Percentiles rank a stretch among this genome's conserved stretches.
These are phyloP conservation scores for Cenchrus purpureus DNA, from an alignment of 176 grass and related monocot genomes.

Conservation along the genomic window DNA sequence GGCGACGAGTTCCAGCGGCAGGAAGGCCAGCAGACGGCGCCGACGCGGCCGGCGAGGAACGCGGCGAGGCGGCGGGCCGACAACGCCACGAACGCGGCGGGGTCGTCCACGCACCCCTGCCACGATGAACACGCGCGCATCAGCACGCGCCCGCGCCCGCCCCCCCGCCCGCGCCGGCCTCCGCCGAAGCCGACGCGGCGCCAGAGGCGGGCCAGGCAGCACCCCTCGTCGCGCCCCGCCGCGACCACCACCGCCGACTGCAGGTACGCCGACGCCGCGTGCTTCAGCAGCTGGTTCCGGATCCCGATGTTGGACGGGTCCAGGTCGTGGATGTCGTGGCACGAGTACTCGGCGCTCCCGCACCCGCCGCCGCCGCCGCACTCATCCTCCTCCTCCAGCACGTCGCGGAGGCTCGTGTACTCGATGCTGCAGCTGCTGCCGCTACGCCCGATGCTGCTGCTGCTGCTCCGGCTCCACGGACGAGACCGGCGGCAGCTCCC, in stretches of 20 bases:
- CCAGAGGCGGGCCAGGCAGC: conserved; percentile 62
- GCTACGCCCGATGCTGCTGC: conserved; percentile 24
- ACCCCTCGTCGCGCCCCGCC: conserved; percentile 27
- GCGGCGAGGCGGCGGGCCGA: conserved; percentile 31
- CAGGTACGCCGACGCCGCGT: conserved; percentile 85
- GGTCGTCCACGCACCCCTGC: conserved; percentile 47
- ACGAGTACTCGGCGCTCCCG: conserved; percentile 34
- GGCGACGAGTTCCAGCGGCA: not conserved
- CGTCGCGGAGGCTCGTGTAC: conserved; percentile 89
- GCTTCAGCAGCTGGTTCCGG: conserved; percentile 73
- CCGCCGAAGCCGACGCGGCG: not conserved
- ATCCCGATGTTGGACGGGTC: conserved; percentile 67
- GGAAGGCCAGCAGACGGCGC: not conserved
- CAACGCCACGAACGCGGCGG: conserved; percentile 33
- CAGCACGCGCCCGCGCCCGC: conserved; percentile 13
- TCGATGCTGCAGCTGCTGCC: conserved; percentile 20
- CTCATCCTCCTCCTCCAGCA: conserved; percentile 41
- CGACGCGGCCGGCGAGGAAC: conserved; percentile 40
- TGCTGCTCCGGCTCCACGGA: conserved; percentile 35
- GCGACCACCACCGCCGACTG: conserved; percentile 63
- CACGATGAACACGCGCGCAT: conserved; percentile 35
- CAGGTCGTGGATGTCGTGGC: conserved; percentile 47
- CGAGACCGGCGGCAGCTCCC: conserved; percentile 22
- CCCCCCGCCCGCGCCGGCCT: not conserved
- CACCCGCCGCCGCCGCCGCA: not conserved